Percentiles rank a stretch among this genome's conserved stretches.
Conservation (phyloP, 495 filamentous ascomycete species). For the Lichenothelia convexa region DNA sequence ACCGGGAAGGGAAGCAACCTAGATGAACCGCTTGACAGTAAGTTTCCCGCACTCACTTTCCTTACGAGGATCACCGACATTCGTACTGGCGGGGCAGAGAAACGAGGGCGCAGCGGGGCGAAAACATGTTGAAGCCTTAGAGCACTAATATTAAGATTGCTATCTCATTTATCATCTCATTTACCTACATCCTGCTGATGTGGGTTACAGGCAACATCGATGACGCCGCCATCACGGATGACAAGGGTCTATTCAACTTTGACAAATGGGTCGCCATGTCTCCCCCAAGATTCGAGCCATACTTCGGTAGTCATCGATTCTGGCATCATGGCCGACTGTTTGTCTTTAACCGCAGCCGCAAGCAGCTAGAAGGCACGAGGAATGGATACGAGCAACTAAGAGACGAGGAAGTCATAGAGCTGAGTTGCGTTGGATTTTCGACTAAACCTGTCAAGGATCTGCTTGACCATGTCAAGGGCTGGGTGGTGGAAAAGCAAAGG, state of each 20-base stretch:
- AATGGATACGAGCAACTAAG: slow-evolving; percentile 6
- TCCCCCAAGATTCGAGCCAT: slow-evolving; percentile 31
- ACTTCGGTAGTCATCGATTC: slow-evolving; percentile 19
- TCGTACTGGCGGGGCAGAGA: too few relatives aligned
- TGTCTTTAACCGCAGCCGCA: slow-evolving; percentile 6
- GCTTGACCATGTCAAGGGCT: slow-evolving; percentile 31
- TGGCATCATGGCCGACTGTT: slow-evolving; percentile 18
- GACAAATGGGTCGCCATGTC: slow-evolving; percentile 27
- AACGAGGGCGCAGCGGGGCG: too few relatives aligned
- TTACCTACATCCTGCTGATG: too few relatives aligned
- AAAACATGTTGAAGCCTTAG: too few relatives aligned
- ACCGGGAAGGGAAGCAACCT: slow-evolving; percentile 31
- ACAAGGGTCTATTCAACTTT: slow-evolving; percentile 16
- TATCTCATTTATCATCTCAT: too few relatives aligned
- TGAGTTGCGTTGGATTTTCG: slow-evolving; percentile 31
- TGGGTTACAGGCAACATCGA: too few relatives aligned
- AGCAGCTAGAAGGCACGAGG: slow-evolving; percentile 1
- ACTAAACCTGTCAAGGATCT: slow-evolving; percentile 44
- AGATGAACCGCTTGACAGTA: too few relatives aligned
- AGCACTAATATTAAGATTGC: too few relatives aligned
- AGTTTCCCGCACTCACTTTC: too few relatives aligned
- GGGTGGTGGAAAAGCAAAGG: slow-evolving; percentile 14
- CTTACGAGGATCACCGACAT: too few relatives aligned
- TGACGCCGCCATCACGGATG: neutral
- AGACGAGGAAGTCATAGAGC: slow-evolving; percentile 25